Percentiles rank a stretch among this genome's conserved stretches.
Evolutionary conservation across 2,329 filamentous ascomycete species (phyloP).

Genomic region (Neophaeococcomyces aloes): DNA sequence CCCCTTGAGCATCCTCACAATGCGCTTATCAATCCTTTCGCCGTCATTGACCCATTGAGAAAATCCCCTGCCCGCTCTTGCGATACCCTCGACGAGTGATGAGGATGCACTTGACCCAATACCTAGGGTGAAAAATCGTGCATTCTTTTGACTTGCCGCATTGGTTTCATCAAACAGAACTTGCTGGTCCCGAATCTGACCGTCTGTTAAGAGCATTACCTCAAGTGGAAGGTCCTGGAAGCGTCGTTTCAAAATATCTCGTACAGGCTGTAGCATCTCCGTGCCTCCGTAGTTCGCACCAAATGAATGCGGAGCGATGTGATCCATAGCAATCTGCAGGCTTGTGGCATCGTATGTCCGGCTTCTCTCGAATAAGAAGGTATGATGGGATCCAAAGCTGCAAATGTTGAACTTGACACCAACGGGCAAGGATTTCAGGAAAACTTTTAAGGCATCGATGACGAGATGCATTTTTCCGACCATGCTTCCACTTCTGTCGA

Average conservation of each 20-base stretch:
- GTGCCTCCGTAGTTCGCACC: constrained; percentile 44
- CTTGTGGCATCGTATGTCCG: constrained; percentile 37
- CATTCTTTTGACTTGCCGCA: constrained; percentile 30
- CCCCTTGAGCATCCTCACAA: constrained; percentile 64
- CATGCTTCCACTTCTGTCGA: constrained; percentile 59
- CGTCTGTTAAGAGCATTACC: constrained; percentile 48
- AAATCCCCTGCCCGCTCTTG: constrained; percentile 49
- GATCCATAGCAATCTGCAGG: constrained; percentile 34
- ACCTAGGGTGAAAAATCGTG: constrained; percentile 48
- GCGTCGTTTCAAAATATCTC: constrained; percentile 26
- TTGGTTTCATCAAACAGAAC: constrained; percentile 41
- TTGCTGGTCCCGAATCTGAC: constrained; percentile 42
- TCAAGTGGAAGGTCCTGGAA: constrained; percentile 40
- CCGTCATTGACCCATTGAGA: constrained; percentile 50
- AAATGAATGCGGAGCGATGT: constrained; percentile 31
- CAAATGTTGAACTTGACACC: constrained; percentile 50
- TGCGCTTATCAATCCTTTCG: constrained; percentile 58
- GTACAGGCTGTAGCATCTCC: constrained; percentile 40
- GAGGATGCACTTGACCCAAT: constrained; percentile 47
- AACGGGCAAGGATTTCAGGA: constrained; percentile 49
- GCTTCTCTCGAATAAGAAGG: constrained; percentile 41
- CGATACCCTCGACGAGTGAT: constrained; percentile 49
- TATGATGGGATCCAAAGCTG: constrained; percentile 41
- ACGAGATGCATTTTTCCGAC: constrained; percentile 38
- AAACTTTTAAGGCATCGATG: constrained; percentile 43